Evolutionary conservation across 139 green algal species (phyloP).

Genomic region (Zygnema cylindricum): DNA sequence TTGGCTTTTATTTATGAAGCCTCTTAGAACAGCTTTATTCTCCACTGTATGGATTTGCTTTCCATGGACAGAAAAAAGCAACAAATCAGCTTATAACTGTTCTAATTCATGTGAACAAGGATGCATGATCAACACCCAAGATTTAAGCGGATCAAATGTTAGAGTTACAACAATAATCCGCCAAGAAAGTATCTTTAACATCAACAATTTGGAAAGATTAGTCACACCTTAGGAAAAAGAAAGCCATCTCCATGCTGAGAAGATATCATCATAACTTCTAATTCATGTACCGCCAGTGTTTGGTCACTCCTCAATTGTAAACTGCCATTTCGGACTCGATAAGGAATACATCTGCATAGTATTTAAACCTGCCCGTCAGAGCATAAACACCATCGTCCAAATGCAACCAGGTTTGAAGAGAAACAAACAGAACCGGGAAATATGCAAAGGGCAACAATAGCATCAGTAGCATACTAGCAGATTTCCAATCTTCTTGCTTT

Average conservation of each 20-base stretch:
- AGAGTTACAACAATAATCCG: too few relatives aligned
- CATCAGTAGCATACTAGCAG: not conserved
- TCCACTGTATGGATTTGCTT: not conserved
- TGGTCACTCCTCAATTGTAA: not conserved
- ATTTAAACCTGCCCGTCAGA: not conserved
- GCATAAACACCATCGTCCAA: not conserved
- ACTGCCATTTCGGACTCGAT: constrained; percentile 64
- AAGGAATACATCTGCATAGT: constrained; percentile 79
- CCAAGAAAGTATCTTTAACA: too few relatives aligned
- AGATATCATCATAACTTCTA: constrained; percentile 80
- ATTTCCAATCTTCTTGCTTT: not conserved
- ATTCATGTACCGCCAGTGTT: constrained; percentile 6
- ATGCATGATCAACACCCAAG: too few relatives aligned
- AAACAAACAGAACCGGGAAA: not conserved
- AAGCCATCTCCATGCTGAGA: constrained; percentile 76
- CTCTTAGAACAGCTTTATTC: constrained; percentile 10
- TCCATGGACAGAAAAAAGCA: too few relatives aligned
- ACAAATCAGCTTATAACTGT: too few relatives aligned
- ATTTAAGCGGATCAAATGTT: too few relatives aligned
- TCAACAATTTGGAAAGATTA: not conserved
- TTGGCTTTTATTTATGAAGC: too few relatives aligned
- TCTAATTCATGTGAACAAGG: too few relatives aligned
- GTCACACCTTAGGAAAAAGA: constrained; percentile 84
- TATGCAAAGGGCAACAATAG: not conserved
- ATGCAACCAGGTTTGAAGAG: not conserved